A percentile compares a stretch with the other conserved stretches of the same genome.
Conservation (phyloP, 192 early-diverging fungal species). For the Dissophora ornata region DNA sequence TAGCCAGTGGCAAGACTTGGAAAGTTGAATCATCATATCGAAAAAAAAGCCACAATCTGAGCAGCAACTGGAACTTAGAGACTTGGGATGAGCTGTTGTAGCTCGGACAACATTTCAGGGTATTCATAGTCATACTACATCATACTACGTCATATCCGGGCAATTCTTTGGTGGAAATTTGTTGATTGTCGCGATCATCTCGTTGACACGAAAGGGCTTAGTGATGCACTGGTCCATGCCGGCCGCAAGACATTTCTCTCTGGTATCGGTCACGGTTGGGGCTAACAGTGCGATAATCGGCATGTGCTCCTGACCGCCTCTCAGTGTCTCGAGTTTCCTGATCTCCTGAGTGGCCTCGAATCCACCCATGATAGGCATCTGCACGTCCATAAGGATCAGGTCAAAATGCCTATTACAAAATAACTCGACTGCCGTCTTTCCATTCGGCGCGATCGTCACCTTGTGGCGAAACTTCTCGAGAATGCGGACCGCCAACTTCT, state of each 20-base stretch:
- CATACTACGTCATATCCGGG: constrained; percentile 31
- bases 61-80: neutral
- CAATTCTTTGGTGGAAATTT: constrained; percentile 64
- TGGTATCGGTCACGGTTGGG: constrained; percentile 88
- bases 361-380: constrained; percentile 93
- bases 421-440: constrained; percentile 80
- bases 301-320: constrained; percentile 58
- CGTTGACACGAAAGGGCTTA: constrained; percentile 69
- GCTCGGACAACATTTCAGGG: constrained; percentile 9
- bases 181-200: constrained; percentile 76
- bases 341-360: constrained; percentile 88
- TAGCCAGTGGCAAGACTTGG: too few species aligned
- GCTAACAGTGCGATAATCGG: constrained; percentile 90
- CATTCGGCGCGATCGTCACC: constrained; percentile 81
- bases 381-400: constrained; percentile 88
- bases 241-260: constrained; percentile 83
- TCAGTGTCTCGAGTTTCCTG: constrained; percentile 70
- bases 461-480: constrained; percentile 81
- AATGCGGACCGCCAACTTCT: constrained; percentile 80
- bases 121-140: constrained; percentile 37
- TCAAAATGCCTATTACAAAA: constrained; percentile 69
- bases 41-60: neutral
- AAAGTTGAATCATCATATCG: too few species aligned
- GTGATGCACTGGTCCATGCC: constrained; percentile 83
- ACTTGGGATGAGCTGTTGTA: neutral